phyloP scores from a whole-genome alignment of 495 filamentous ascomycete species.

The Neurospora tetrasperma region DNA sequence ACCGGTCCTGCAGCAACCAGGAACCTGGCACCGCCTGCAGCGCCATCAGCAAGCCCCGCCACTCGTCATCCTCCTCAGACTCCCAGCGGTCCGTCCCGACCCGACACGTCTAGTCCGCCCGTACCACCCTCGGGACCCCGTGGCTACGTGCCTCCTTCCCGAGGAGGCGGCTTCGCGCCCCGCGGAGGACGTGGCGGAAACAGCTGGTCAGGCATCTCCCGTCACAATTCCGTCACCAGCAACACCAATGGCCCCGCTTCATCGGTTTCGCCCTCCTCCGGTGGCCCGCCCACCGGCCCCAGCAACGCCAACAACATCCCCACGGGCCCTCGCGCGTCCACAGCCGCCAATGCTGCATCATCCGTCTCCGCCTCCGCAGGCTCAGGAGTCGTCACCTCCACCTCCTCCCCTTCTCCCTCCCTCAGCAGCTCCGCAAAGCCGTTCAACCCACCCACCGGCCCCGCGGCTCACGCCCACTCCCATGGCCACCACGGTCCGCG shows the following conservation, averaged over 20 bases:
- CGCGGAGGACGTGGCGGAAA: conserved; percentile 29
- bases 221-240: conserved; percentile 15
- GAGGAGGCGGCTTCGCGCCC: conserved; percentile 23
- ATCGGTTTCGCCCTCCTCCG: conserved; percentile 10
- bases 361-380: conserved; percentile 13
- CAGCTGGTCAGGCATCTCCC: conserved; percentile 24
- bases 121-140: conserved; percentile 37
- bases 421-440: conserved; percentile 22
- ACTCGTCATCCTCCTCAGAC: conserved; percentile 21
- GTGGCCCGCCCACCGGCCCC: conserved; percentile 35
- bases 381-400: neutral
- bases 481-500: conserved; percentile 11
- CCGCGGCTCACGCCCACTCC: conserved; percentile 24
- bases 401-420: conserved; percentile 13
- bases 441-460: conserved; percentile 42
- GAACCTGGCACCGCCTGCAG: conserved; percentile 23
- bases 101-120: conserved; percentile 27
- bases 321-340: neutral
- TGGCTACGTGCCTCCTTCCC: conserved; percentile 30
- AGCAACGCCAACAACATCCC: conserved; percentile 7
- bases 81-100: conserved; percentile 21
- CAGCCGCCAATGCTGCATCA: conserved; percentile 15
- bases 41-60: conserved; percentile 20
- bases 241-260: neutral
- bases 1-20: conserved; percentile 35